These are phyloP conservation scores for Jasminum sambac DNA, from an alignment of 257 asterid genomes.

Conservation along the genomic window DNA sequence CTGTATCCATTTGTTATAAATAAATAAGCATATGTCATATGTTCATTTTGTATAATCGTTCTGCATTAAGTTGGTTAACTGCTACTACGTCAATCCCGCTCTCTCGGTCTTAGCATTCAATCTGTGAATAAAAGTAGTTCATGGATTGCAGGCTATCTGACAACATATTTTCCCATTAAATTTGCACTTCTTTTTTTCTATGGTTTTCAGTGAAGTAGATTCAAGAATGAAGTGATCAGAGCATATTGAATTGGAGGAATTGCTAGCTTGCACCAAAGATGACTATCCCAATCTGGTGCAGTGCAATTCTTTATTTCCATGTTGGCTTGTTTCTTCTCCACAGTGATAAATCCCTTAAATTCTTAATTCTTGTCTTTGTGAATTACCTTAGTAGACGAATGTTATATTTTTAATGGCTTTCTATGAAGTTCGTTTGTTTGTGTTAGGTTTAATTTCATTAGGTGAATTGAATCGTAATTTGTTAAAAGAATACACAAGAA, in stretches of 20 bases:
- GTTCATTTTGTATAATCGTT: background rate
- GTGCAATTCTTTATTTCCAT: constrained; percentile 19
- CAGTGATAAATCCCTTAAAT: background rate
- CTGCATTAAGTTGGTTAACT: background rate
- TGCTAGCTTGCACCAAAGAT: constrained; percentile 11
- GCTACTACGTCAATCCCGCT: background rate
- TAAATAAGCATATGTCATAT: background rate
- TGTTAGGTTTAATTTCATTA: too few species aligned
- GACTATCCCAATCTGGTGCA: constrained; percentile 22
- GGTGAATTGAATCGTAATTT: too few species aligned
- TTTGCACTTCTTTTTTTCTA: background rate
- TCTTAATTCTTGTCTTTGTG: background rate
- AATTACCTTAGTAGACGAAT: background rate
- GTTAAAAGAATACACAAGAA: too few species aligned
- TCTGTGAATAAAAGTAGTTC: background rate
- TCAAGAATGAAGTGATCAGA: constrained; percentile 22
- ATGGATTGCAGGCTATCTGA: background rate
- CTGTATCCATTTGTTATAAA: too few species aligned
- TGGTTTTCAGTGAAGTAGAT: constrained; percentile 17
- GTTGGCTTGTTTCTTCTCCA: background rate
- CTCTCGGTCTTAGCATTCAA: background rate
- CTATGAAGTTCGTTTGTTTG: too few species aligned
- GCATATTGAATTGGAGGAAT: constrained; percentile 6
- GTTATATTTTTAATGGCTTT: background rate
- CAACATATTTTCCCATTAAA: background rate